Base-by-base conservation (phyloP, 2,329 filamentous ascomycete genomes). In the Botrytis pseudocinerea region DNA sequence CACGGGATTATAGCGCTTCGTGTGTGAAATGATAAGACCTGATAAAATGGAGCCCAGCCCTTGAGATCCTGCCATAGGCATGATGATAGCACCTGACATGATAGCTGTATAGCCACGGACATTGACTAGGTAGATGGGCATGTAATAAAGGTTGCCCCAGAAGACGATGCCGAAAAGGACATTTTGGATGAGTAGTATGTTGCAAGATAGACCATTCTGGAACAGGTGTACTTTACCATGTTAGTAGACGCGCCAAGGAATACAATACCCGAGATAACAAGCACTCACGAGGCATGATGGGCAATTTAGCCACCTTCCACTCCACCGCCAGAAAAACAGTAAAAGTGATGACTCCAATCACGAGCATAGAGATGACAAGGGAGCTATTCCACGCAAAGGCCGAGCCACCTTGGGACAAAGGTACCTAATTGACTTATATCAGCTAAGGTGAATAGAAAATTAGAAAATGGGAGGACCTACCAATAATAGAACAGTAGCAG, bases 241-340 rank as follows among this genome's bases (percentile, higher is more conserved):
- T 69, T 57, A 69, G 65, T 64, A 59, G 10, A 69, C 40, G 44
- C 20, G 44, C 20, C 40, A 51, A 46, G 12, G n/a, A 18, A 66
- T 38, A 40, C 32, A 32, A 62, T 40, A 62, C 7, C 60, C 64
- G n/a, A 48, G 40, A 57, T 57, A 59, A 16, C 22, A 57, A 59
- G 35, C 40, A 46, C 72, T 70, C 42, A 73, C 72, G n/a, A 25
- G 93, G 93, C 80, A 95, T 92, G 73, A 97, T 85, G 1, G 94
- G 93, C 76, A 92, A 93, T 46, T 59, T 69, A 1, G 87, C 86
- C 38, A 87, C 78, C 73, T 84, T 86, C 40, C 40, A 69, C 76
- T 89, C 87, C 54, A 85, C 82, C 16, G 87, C 75, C 0, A 87
- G 61, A 75, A 89, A 89, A 0, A 81, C 79, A 32, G 78, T 71